Evolutionary conservation across 1,139 yeast genomes (phyloP).

Genomic region (Blastobotrys persicus): DNA sequence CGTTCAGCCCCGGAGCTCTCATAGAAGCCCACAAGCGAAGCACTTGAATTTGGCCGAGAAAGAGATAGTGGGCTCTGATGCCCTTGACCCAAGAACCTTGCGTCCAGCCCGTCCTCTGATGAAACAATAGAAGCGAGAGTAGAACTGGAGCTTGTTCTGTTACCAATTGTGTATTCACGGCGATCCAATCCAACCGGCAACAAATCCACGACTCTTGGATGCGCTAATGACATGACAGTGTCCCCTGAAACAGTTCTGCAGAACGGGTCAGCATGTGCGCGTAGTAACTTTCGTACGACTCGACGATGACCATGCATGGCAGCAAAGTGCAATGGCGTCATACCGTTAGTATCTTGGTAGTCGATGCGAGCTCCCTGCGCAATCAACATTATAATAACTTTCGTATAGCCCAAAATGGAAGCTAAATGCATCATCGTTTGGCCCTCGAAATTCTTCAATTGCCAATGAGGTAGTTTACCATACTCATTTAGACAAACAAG

Average conservation of each 20-base stretch:
- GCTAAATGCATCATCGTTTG: conserved; percentile 87
- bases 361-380: conserved; percentile 81
- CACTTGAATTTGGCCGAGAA: conserved; percentile 3
- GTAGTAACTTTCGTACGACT: conserved; percentile 53
- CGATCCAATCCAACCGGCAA: conserved; percentile 30
- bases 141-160: conserved; percentile 24
- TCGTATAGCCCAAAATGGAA: conserved; percentile 65
- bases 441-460: conserved; percentile 74
- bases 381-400: conserved; percentile 60
- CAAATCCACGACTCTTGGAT: conserved; percentile 48
- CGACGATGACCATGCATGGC: conserved; percentile 69
- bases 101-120: conserved; percentile 3
- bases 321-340: conserved; percentile 85
- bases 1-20: conserved; percentile 36
- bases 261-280: conserved; percentile 56
- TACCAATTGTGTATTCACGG: conserved; percentile 27
- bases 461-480: conserved; percentile 58
- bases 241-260: conserved; percentile 55
- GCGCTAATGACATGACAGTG: conserved; percentile 50
- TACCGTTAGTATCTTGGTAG: conserved; percentile 71
- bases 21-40: conserved; percentile 8
- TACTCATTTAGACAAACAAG: conserved; percentile 26
- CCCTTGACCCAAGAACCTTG: not conserved
- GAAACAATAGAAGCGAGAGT: conserved; percentile 23
- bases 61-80: conserved; percentile 1